Conservation (phyloP, 73 alveolate genomes). For the Tetrahymena thermophila region DNA sequence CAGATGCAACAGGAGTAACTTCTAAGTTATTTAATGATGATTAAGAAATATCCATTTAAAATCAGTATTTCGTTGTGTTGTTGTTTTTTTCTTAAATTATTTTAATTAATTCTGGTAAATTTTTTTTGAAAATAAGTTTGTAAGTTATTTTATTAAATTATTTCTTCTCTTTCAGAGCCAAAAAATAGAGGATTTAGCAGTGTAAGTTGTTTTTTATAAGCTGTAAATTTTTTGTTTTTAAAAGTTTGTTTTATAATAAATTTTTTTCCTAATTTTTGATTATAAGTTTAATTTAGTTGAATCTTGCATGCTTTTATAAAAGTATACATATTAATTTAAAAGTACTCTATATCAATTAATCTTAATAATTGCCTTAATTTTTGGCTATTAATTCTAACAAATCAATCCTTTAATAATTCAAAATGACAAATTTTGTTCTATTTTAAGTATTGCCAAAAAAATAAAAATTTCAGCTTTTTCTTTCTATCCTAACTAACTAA, state of each 20-base stretch:
- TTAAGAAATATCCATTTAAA: not conserved
- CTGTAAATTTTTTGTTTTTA: not conserved
- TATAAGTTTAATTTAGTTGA: not conserved
- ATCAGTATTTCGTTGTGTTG: not conserved
- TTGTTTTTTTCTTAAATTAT: too few relatives aligned
- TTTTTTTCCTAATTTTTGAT: not conserved
- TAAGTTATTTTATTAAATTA: not conserved
- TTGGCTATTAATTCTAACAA: not conserved
- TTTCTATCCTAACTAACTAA: not conserved
- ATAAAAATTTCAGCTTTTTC: too few relatives aligned
- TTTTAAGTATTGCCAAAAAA: too few relatives aligned
- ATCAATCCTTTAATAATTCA: not conserved
- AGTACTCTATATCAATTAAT: not conserved
- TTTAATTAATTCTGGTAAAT: not conserved
- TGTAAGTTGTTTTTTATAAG: not conserved
- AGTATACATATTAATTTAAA: not conserved
- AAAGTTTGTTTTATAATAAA: too few relatives aligned
- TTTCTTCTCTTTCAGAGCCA: not conserved
- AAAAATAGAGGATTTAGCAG: not conserved
- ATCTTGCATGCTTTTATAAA: too few relatives aligned
- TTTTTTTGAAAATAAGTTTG: not conserved
- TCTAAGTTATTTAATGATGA: not conserved
- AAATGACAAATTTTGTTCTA: not conserved
- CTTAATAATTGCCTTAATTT: not conserved
- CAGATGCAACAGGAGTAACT: not conserved